Conservation (phyloP, 352 stramenopile genomes). For the Globisporangium radiosum region DNA sequence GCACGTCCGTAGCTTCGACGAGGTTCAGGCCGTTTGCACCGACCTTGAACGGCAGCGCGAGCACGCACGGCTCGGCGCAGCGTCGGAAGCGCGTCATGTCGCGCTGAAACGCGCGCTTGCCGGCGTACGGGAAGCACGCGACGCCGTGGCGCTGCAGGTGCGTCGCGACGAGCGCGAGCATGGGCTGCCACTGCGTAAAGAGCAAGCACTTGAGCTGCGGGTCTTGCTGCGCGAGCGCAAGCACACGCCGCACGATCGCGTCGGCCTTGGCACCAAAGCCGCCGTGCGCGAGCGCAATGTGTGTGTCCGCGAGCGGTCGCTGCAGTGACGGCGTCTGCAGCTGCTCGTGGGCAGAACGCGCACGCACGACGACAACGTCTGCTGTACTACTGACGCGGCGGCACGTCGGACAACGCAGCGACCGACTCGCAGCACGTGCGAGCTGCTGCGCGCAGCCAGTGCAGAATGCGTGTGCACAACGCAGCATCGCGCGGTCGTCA, state of each 20-base stretch:
- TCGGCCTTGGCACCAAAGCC: constrained; percentile 74
- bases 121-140: constrained; percentile 63
- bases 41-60: constrained; percentile 81
- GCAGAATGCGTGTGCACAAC: constrained; percentile 86
- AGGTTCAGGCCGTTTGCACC: constrained; percentile 91
- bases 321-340: no score
- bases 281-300: constrained; percentile 9
- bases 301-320: constrained; percentile 7
- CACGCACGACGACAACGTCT: constrained; percentile 20
- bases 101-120: constrained; percentile 41
- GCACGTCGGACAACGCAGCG: constrained; percentile 55
- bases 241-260: constrained; percentile 42
- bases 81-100: constrained; percentile 50
- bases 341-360: not conserved
- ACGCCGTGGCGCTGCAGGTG: constrained; percentile 39
- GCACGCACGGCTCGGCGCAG: constrained; percentile 40
- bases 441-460: constrained; percentile 35
- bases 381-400: constrained; percentile 22
- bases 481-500: constrained; percentile 59
- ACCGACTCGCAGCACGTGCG: constrained; percentile 11
- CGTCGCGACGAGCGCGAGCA: constrained; percentile 42
- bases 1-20: constrained; percentile 86
- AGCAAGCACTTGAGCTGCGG: constrained; percentile 82
- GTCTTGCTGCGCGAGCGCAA: constrained; percentile 35
- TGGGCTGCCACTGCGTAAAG: constrained; percentile 91